A percentile compares a stretch with the other conserved stretches of the same genome.
Conservation (phyloP, 768 basidiomycete species). For the Gymnopilus junonius region DNA sequence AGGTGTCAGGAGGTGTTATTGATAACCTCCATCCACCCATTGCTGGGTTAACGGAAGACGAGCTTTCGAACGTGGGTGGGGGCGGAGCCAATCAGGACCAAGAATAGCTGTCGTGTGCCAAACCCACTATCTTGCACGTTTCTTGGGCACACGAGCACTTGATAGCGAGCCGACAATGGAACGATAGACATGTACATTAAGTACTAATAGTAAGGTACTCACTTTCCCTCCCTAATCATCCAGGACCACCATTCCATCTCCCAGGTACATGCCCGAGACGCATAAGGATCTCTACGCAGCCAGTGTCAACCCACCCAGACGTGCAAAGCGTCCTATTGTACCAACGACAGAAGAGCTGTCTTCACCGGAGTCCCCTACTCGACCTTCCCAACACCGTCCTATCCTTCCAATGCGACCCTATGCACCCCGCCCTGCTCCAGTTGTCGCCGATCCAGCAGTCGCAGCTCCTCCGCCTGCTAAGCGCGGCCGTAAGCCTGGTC, state of each 20-base stretch:
- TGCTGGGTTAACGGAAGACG: not conserved
- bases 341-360: conserved; percentile 6
- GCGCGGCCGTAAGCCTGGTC: conserved; percentile 76
- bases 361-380: conserved; percentile 7
- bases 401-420: conserved; percentile 30
- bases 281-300: conserved; percentile 32
- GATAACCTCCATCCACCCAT: not conserved
- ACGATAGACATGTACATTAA: conserved; percentile 1
- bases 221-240: not conserved
- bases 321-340: conserved; percentile 34
- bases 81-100: conserved; percentile 30
- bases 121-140: conserved; percentile 28
- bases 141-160: conserved; percentile 36
- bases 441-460: conserved; percentile 6
- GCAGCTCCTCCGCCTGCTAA: conserved; percentile 41
- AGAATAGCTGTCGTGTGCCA: conserved; percentile 35
- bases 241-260: not conserved
- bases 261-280: conserved; percentile 17
- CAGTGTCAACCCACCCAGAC: conserved; percentile 42
- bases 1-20: conserved; percentile 1
- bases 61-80: conserved; percentile 34
- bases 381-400: conserved; percentile 18
- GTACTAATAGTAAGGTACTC: not conserved
- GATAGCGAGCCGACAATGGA: conserved; percentile 3
- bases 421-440: conserved; percentile 13